Evolutionary conservation across 352 stramenopile species (phyloP).

Genomic region (Aphanomyces invadans): DNA sequence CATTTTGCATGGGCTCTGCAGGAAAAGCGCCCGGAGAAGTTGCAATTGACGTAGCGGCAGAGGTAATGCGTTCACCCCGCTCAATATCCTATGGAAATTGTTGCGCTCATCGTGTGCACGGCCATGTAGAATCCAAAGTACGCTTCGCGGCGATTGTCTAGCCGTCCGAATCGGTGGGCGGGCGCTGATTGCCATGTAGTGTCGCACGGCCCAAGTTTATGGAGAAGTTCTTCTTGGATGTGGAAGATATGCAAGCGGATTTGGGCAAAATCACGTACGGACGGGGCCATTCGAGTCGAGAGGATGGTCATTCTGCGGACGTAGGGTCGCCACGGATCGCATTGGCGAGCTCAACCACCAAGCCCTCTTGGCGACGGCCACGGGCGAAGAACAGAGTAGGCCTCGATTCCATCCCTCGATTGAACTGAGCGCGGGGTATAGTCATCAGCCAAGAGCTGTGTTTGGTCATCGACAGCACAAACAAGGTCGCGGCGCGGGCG

Average conservation of each 20-base stretch:
- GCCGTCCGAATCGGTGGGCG: too few relatives aligned
- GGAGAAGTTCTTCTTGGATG: conserved; percentile 93
- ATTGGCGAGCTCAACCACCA: conserved; percentile 91
- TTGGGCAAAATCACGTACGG: conserved; percentile 82
- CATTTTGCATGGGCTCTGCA: too few relatives aligned
- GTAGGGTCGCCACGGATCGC: conserved; percentile 79
- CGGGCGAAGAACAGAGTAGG: conserved; percentile 80
- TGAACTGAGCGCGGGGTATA: conserved; percentile 24
- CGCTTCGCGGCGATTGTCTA: too few relatives aligned
- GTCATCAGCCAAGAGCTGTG: conserved; percentile 87
- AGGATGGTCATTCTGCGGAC: background rate
- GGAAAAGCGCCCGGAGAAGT: background rate
- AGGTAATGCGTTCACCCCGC: background rate
- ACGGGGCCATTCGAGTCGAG: background rate
- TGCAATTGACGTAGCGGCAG: background rate
- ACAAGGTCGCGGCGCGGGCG: conserved; percentile 85
- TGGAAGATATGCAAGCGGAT: conserved; percentile 91
- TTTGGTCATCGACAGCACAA: conserved; percentile 88
- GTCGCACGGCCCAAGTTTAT: conserved; percentile 80
- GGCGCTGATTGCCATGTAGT: background rate
- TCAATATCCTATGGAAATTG: too few relatives aligned
- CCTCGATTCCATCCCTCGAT: too few relatives aligned
- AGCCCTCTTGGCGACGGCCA: conserved; percentile 89
- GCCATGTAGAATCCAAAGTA: background rate
- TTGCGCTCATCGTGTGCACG: too few relatives aligned